Evolutionary conservation across 192 early-diverging fungal species (phyloP), one percentile per base, ranked within the genome.

Genomic region (Coemansia sp.): DNA sequence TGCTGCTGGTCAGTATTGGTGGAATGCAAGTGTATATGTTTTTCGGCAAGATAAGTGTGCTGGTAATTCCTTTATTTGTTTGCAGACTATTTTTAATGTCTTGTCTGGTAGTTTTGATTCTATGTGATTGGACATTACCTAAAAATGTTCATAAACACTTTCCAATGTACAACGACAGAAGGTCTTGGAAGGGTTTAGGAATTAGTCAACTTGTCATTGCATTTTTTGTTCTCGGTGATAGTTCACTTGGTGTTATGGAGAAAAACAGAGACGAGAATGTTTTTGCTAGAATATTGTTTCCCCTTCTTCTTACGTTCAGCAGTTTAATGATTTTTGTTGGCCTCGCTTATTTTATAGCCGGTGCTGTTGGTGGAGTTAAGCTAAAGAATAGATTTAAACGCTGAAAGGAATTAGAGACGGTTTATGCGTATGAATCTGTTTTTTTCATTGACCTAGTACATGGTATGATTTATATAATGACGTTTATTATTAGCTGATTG

Each of bases 21-120:
- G 69, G 37, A 32, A 65, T 72, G 58, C 51, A 72, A 33, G 53
- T 53, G 0, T 72, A 65, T 32, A 72, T 72, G 69, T 24, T 72
- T 25, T 18, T 50, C 1, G 43, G 28, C 20, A 27, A 65, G 10
- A 42, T 53, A 3, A 41, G 38, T 27, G 50, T 65, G 1, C 56
- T 65, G 0, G 52, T 55, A 0, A 59, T 72, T 18, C 69, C 69
- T 6, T 57, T 60, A 17, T 60, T 64, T 36, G 54, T 64, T 3
- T 65, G 69, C 23, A 55, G 69, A 1, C n/a, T 72, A 8, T 56
- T 72, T n/a, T 34, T 72, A 4, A 46, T 53, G 27, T 34, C 53
- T 1, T 36, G 49, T 7, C 26, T 64, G 0, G 25, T 61, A 17
- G 45, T 72, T 8, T 42, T 72, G 7, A 42, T 60, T 2, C 49